These are phyloP conservation scores for Musa itinerans DNA, from an alignment of 176 grass and related monocot genomes.

Conservation along the genomic window DNA sequence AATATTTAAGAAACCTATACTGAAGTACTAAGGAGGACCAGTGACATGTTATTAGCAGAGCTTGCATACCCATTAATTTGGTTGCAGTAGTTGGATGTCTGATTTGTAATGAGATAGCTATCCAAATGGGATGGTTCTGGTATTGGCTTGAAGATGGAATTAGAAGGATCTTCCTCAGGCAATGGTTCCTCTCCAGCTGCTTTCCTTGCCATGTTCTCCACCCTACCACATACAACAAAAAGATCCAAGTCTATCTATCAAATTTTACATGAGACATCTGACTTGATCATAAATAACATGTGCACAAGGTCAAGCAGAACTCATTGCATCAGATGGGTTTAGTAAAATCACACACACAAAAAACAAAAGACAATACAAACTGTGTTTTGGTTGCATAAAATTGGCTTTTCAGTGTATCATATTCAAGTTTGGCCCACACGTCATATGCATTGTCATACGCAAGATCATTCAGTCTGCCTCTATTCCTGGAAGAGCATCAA, in stretches of 20 bases:
- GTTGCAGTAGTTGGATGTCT: conserved; percentile 96
- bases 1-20: not conserved
- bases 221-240: conserved; percentile 35
- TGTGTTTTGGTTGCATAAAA: too few species aligned
- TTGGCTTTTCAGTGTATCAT: too few species aligned
- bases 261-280: not conserved
- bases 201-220: conserved; percentile 79
- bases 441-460: too few species aligned
- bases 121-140: conserved; percentile 88
- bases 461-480: too few species aligned
- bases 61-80: conserved; percentile 74
- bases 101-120: conserved; percentile 93
- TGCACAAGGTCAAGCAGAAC: not conserved
- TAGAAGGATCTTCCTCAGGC: conserved; percentile 89
- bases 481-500: too few species aligned
- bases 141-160: conserved; percentile 87
- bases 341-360: not conserved
- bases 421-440: too few species aligned
- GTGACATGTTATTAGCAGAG: not conserved
- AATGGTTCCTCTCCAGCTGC: conserved; percentile 86
- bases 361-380: too few species aligned
- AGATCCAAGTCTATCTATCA: not conserved
- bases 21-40: not conserved
- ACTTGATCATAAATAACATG: not conserved
- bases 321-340: not conserved